Conservation (phyloP, 176 grass and related monocot species). For the Triticum turgidum region DNA sequence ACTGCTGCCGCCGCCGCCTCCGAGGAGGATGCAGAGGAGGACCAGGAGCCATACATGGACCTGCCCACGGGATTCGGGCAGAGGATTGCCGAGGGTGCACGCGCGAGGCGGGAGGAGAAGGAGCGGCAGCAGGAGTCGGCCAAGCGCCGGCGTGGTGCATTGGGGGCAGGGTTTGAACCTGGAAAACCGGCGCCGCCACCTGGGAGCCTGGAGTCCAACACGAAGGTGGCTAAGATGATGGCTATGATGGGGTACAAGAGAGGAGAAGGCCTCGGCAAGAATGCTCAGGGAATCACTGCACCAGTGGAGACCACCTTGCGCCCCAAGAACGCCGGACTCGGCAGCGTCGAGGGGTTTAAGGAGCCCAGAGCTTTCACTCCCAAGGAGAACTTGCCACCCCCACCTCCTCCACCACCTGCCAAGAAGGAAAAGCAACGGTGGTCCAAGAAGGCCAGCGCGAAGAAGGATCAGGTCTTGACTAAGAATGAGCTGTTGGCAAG, state of each 20-base stretch:
- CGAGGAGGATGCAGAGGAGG: constrained; percentile 20
- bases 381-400: constrained; percentile 37
- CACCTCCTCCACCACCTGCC: not conserved
- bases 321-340: constrained; percentile 73
- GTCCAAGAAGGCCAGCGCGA: constrained; percentile 53
- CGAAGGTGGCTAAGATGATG: constrained; percentile 70
- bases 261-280: constrained; percentile 73
- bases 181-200: constrained; percentile 19
- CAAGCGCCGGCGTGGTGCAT: constrained; percentile 32
- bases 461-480: constrained; percentile 52
- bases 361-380: constrained; percentile 48
- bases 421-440: constrained; percentile 59
- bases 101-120: constrained; percentile 68
- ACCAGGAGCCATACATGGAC: constrained; percentile 25
- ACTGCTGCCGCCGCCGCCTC: not conserved
- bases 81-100: constrained; percentile 62
- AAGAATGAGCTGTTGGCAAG: constrained; percentile 65
- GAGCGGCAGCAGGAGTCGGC: constrained; percentile 45
- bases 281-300: constrained; percentile 48
- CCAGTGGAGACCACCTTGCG: constrained; percentile 50
- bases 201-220: constrained; percentile 46
- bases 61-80: constrained; percentile 60
- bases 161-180: constrained; percentile 28
- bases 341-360: constrained; percentile 79
- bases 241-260: constrained; percentile 72